These are phyloP conservation scores for Grosmannia penicillata DNA, from an alignment of 2,329 filamentous ascomycete species.

Conservation along the genomic window DNA sequence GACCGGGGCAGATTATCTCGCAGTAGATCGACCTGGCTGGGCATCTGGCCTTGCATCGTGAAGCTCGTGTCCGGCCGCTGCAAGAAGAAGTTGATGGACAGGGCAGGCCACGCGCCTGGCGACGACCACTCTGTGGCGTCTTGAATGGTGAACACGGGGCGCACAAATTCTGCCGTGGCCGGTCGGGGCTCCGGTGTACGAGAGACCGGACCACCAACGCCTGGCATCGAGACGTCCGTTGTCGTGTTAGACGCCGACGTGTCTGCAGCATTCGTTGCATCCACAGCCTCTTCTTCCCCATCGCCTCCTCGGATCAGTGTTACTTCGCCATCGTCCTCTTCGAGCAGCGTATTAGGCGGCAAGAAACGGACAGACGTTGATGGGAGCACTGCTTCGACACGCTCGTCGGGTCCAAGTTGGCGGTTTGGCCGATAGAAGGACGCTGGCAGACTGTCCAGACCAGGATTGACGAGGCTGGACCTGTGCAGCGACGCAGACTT, in stretches of 20 bases:
- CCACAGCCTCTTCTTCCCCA: neutral
- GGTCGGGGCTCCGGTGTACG: neutral
- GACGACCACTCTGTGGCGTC: neutral
- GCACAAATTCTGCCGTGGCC: neutral
- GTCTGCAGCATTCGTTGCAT: neutral
- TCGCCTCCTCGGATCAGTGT: neutral
- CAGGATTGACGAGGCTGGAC: conserved; percentile 5
- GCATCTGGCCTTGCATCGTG: conserved; percentile 28
- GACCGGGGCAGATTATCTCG: conserved; percentile 17
- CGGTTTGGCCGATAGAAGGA: conserved; percentile 6
- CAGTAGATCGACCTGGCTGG: conserved; percentile 22
- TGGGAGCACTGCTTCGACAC: neutral
- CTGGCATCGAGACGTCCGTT: too few relatives aligned
- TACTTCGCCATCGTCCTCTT: neutral
- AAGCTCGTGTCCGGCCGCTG: conserved; percentile 20
- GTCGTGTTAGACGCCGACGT: neutral
- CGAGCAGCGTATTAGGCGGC: conserved; percentile 8
- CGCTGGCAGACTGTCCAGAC: conserved; percentile 8
- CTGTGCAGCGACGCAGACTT: too few relatives aligned
- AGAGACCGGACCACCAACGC: too few relatives aligned
- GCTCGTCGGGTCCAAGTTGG: neutral
- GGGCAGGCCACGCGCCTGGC: conserved; percentile 9
- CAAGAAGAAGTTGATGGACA: conserved; percentile 21
- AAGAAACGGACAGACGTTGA: conserved; percentile 5
- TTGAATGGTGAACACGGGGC: too few relatives aligned